Evolutionary conservation across 139 green algal species (phyloP), one percentile per base, ranked within the genome.

Genomic region (Micromonas commoda): DNA sequence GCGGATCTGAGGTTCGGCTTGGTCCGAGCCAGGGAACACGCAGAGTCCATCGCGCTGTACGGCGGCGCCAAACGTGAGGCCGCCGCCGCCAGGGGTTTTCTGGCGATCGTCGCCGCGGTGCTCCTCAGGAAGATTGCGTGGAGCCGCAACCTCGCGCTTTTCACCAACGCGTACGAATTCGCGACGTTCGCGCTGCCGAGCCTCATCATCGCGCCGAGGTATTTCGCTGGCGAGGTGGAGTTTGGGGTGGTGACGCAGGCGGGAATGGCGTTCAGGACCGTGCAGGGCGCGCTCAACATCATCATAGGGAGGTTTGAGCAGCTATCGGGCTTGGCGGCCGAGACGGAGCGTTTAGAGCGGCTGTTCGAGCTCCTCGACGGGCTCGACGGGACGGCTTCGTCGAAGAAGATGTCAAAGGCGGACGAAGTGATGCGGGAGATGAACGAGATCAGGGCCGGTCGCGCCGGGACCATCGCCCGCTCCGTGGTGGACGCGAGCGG

Each of bases 41-140:
- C 92, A 6, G 93, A 98, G 86, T 89, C 82, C 20, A 92, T 98
- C 53, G 93, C 93, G 0, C 97, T 98, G 76, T 98, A 96, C 80
- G 60, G 78, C 3, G 93, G 92, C 32, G 91, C 90, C 64, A 57
- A 28, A 28, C 67, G 80, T 4, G 91, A 95, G 81, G 35, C 29
- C 26, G 34, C 32, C 0, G 64, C 29, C 24, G 37, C 35, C 21
- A 23, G 26, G 31, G 2, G 24, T 23, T 60, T 28, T 76, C 69
- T 33, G 76, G 82, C 32, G 61, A 84, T 0, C 32, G 73, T 29
- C 34, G 51, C 87, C 67, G 66, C 23, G 9, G 68, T 82, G n/a
- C 45, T 72, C 2, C 28, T 75, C 16, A 24, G 80, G 2, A 81
- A 79, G 33, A 82, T 91, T 2, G 37, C 72, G 19, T 91, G 88